A percentile compares a stretch with the other conserved stretches of the same genome.
These are phyloP conservation scores for Avena eriantha DNA, from an alignment of 176 grass and related monocot genomes.

Conservation along the genomic window DNA sequence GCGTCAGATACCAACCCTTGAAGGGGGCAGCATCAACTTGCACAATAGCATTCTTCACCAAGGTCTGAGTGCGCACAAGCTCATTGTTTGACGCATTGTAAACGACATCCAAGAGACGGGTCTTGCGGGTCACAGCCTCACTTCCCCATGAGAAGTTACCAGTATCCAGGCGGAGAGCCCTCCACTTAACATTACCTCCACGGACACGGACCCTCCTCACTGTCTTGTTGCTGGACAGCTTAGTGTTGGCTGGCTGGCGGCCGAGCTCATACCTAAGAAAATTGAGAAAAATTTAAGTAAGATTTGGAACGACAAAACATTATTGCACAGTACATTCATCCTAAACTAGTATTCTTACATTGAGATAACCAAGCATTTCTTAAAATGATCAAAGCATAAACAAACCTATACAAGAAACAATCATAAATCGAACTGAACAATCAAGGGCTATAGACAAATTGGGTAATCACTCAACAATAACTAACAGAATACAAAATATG, in stretches of 20 bases:
- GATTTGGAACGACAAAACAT: not conserved
- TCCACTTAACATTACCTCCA: conserved; percentile 55
- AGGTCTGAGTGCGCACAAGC: conserved; percentile 48
- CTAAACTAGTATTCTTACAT: not conserved
- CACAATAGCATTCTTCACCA: conserved; percentile 51
- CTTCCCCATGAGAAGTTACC: conserved; percentile 60
- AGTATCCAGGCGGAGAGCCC: conserved; percentile 50
- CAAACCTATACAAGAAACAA: not conserved
- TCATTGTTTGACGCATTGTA: conserved; percentile 60
- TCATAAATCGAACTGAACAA: not conserved
- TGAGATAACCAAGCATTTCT: not conserved
- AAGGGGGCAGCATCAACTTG: conserved; percentile 58
- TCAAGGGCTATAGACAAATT: not conserved
- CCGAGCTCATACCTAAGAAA: conserved; percentile 53
- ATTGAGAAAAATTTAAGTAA: not conserved
- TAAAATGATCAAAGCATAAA: not conserved
- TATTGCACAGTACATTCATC: not conserved
- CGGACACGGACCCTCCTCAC: conserved; percentile 56
- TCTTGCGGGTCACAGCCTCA: conserved; percentile 50
- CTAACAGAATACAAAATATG: not conserved
- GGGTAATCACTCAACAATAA: not conserved
- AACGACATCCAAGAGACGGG: conserved; percentile 51
- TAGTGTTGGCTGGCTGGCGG: conserved; percentile 51
- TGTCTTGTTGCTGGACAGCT: conserved; percentile 55
- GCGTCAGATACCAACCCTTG: conserved; percentile 55